Conservation (phyloP, 805 yeast genomes). For the Nadsonia fulvescens region DNA sequence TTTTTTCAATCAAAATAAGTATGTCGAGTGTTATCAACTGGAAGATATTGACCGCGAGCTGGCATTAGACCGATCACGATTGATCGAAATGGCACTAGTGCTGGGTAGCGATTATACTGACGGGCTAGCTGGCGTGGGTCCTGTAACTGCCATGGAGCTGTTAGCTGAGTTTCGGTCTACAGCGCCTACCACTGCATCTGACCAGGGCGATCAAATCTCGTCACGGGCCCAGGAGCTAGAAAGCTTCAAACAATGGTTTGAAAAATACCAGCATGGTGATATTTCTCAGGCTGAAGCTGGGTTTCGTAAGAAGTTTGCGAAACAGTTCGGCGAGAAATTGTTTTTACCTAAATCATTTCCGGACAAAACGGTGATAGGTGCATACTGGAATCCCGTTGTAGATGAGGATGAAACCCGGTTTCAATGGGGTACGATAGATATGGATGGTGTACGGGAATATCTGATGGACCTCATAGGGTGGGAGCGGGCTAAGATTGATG, state of each 20-base stretch:
- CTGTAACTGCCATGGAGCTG: conserved; percentile 80
- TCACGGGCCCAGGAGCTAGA: conserved; percentile 31
- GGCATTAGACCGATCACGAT: conserved; percentile 41
- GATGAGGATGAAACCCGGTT: conserved; percentile 65
- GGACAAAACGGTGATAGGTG: conserved; percentile 44
- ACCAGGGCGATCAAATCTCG: conserved; percentile 24
- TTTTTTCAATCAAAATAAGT: conserved; percentile 85
- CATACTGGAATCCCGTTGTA: conserved; percentile 67
- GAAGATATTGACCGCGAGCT: conserved; percentile 40
- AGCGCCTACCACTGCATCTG: too few relatives aligned
- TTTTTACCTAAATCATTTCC: conserved; percentile 53
- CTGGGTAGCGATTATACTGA: conserved; percentile 92
- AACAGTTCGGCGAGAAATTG: conserved; percentile 34
- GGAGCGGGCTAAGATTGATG: conserved; percentile 59
- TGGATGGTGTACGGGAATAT: conserved; percentile 59
- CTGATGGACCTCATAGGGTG: conserved; percentile 62
- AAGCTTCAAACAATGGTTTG: conserved; percentile 21
- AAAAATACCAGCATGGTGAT: conserved; percentile 25
- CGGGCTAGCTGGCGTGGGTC: conserved; percentile 87
- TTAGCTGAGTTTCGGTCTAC: conserved; percentile 61
- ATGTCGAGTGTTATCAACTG: conserved; percentile 65
- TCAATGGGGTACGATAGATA: conserved; percentile 79
- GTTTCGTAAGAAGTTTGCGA: conserved; percentile 40
- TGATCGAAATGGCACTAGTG: conserved; percentile 68
- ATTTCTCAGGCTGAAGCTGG: conserved; percentile 25